These are phyloP conservation scores for Aspergillus fumigatiaffinis DNA, from an alignment of 2,329 filamentous ascomycete species.

Conservation along the genomic window DNA sequence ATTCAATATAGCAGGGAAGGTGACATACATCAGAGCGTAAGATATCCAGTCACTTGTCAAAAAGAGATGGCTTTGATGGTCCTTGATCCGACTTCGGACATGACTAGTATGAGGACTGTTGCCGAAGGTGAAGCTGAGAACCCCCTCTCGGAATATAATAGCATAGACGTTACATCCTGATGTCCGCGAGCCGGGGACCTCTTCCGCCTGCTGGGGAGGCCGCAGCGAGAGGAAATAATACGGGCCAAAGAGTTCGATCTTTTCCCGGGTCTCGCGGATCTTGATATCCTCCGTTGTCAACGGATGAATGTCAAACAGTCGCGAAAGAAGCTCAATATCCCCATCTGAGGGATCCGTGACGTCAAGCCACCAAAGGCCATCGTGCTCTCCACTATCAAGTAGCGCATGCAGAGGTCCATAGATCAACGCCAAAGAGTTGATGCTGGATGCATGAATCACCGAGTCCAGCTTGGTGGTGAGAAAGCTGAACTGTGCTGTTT, in stretches of 20 bases:
- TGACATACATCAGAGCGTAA: conserved; percentile 81
- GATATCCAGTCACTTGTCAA: conserved; percentile 96
- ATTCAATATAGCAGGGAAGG: background rate
- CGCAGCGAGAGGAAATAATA: conserved; percentile 97
- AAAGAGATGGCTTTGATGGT: conserved; percentile 84
- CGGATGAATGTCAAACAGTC: conserved; percentile 90
- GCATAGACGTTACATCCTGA: conserved; percentile 92
- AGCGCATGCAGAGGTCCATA: conserved; percentile 74
- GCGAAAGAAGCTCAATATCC: conserved; percentile 81
- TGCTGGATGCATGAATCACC: conserved; percentile 77
- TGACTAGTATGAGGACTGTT: conserved; percentile 77
- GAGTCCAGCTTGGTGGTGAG: conserved; percentile 89
- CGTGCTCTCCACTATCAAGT: conserved; percentile 42
- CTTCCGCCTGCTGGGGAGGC: conserved; percentile 75
- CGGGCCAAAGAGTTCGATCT: conserved; percentile 92
- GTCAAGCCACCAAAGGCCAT: conserved; percentile 96
- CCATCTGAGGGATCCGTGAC: conserved; percentile 81
- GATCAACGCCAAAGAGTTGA: conserved; percentile 76
- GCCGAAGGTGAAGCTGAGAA: conserved; percentile 84
- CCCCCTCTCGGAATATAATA: conserved; percentile 87
- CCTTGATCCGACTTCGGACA: conserved; percentile 84
- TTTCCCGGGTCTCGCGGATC: conserved; percentile 87
- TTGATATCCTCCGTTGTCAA: conserved; percentile 92
- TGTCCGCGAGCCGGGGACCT: conserved; percentile 70
- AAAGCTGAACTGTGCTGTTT: conserved; percentile 80